These are phyloP conservation scores for Hypoxylon trugodes DNA, from an alignment of 495 filamentous ascomycete species.

Conservation along the genomic window DNA sequence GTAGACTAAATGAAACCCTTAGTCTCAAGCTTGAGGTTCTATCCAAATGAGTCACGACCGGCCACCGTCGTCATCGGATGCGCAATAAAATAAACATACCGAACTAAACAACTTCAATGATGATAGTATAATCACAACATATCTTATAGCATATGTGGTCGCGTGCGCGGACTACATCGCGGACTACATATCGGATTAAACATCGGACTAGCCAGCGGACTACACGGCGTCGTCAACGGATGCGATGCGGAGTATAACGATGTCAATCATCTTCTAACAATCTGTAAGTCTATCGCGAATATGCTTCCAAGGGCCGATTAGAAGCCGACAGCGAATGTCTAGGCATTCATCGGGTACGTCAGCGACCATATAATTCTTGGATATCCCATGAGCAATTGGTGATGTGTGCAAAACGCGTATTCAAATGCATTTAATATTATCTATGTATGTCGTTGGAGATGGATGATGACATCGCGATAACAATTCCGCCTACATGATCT, in stretches of 20 bases:
- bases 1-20: background rate
- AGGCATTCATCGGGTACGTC: constrained; percentile 14
- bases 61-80: constrained; percentile 27
- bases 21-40: too few species aligned
- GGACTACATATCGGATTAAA: too few species aligned
- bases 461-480: background rate
- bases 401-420: background rate
- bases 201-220: too few species aligned
- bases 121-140: background rate
- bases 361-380: constrained; percentile 7
- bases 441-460: background rate
- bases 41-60: constrained; percentile 13
- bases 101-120: background rate
- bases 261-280: too few species aligned
- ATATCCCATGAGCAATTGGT: background rate
- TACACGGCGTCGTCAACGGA: too few species aligned
- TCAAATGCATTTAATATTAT: background rate
- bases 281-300: too few species aligned
- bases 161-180: constrained; percentile 3
- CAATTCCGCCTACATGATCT: too few species aligned
- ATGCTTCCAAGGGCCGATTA: background rate
- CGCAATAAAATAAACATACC: constrained; percentile 2
- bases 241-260: too few species aligned
- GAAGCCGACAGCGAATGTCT: background rate
- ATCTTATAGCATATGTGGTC: background rate